Percentiles rank a stretch among this genome's conserved stretches.
phyloP scores from a whole-genome alignment of 768 basidiomycete species.

The Phaeotremella skinneri region DNA sequence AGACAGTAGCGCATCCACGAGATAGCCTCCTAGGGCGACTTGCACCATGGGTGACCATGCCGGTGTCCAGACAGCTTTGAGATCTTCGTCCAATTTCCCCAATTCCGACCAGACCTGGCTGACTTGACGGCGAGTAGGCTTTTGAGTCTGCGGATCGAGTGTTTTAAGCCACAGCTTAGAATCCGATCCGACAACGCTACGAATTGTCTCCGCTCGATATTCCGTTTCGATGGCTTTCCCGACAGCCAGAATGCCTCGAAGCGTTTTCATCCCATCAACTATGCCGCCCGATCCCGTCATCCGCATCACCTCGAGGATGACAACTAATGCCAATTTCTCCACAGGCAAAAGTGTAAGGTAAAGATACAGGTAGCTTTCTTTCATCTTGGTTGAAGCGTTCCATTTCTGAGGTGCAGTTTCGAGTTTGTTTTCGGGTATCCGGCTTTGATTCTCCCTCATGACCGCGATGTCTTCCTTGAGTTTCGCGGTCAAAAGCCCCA shows the following conservation, averaged over 20 bases:
- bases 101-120: constrained; percentile 30
- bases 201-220: constrained; percentile 75
- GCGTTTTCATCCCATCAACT: constrained; percentile 82
- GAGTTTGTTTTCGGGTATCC: constrained; percentile 5
- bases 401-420: constrained; percentile 22
- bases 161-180: constrained; percentile 38
- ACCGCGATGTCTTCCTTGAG: constrained; percentile 26
- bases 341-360: constrained; percentile 73
- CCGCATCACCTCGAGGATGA: constrained; percentile 84
- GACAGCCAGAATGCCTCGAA: constrained; percentile 72
- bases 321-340: constrained; percentile 78
- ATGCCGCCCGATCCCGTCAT: constrained; percentile 69
- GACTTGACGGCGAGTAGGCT: constrained; percentile 28
- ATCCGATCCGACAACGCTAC: constrained; percentile 51
- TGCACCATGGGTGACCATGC: constrained; percentile 78
- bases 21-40: constrained; percentile 73
- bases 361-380: constrained; percentile 57
- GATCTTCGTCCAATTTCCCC: constrained; percentile 25
- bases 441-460: constrained; percentile 20
- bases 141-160: constrained; percentile 39
- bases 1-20: constrained; percentile 80
- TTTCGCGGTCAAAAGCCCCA: constrained; percentile 26
- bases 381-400: constrained; percentile 21
- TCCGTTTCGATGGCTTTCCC: constrained; percentile 86
- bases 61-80: constrained; percentile 50